Evolutionary conservation across 371 early-diverging fungal genomes (phyloP).

Genomic region (Mortierella sp.): DNA sequence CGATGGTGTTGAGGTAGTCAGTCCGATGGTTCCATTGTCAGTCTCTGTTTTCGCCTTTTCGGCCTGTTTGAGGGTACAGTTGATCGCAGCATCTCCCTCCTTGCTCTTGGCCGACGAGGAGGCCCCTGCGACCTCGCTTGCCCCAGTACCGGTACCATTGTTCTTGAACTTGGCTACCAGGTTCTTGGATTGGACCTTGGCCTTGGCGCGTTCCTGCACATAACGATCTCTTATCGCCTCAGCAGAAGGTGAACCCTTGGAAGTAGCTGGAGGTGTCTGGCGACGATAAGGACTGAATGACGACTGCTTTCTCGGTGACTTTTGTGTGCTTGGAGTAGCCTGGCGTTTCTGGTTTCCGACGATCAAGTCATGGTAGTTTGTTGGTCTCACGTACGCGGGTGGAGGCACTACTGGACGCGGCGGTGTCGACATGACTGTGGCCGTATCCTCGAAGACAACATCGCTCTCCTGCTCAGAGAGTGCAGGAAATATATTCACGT

Average conservation of each 20-base stretch:
- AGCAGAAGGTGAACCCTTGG: background rate
- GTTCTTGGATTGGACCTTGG: background rate
- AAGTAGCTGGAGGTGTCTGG: background rate
- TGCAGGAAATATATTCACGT: no score
- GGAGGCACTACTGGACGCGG: no score
- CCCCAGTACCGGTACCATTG: background rate
- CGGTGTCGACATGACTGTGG: no score
- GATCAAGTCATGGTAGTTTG: background rate
- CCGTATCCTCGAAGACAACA: no score
- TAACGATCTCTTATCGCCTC: background rate
- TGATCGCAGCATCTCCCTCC: background rate
- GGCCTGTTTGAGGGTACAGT: background rate
- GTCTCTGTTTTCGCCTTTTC: background rate
- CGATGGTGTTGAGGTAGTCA: background rate
- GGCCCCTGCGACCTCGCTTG: background rate
- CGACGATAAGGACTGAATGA: background rate
- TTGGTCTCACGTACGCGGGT: background rate
- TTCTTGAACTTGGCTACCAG: background rate
- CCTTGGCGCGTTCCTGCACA: background rate
- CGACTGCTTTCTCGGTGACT: background rate
- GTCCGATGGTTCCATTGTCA: background rate
- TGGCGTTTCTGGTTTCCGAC: background rate
- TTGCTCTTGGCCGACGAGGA: background rate
- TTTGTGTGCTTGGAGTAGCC: background rate
- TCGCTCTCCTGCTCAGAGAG: no score